Conservation (phyloP, 164 flowering plant genomes). For the Chimonanthus salicifolius region DNA sequence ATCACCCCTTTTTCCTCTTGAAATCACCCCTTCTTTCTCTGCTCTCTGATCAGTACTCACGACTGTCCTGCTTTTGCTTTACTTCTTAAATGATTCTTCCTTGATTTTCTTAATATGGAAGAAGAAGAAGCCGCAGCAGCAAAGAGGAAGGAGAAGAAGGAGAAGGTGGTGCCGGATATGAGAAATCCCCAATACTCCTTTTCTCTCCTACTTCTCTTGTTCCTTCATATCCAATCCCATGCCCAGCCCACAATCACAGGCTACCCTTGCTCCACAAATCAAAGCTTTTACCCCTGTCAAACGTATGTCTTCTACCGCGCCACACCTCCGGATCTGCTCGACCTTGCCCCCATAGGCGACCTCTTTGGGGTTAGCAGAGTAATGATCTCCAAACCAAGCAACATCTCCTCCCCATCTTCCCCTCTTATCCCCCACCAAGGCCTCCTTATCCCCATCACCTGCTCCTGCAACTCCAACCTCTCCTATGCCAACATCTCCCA, state of each 20-base stretch:
- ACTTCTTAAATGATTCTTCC: too few species aligned
- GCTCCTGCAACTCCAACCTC: constrained; percentile 48
- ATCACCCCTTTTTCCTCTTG: too few species aligned
- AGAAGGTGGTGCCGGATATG: not conserved
- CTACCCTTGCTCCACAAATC: constrained; percentile 47
- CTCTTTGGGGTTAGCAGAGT: constrained; percentile 67
- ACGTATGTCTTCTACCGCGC: constrained; percentile 63
- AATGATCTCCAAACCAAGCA: constrained; percentile 61
- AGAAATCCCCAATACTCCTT: not conserved
- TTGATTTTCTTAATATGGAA: too few species aligned
- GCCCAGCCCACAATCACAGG: constrained; percentile 37
- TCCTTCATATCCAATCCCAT: constrained; percentile 9
- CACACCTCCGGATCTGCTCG: constrained; percentile 42
- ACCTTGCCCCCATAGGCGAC: constrained; percentile 63
- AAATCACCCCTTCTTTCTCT: too few species aligned
- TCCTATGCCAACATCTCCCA: constrained; percentile 52
- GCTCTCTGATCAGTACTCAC: too few species aligned
- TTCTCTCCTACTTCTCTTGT: constrained; percentile 6
- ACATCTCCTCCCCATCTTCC: constrained; percentile 48
- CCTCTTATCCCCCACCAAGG: constrained; percentile 47
- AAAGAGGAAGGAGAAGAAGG: not conserved
- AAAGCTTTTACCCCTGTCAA: constrained; percentile 45
- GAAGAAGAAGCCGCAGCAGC: not conserved
- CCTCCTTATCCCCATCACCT: constrained; percentile 67
- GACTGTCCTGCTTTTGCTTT: too few species aligned